Conservation (phyloP, 176 grass and related monocot species). For the Ensete ventricosum region DNA sequence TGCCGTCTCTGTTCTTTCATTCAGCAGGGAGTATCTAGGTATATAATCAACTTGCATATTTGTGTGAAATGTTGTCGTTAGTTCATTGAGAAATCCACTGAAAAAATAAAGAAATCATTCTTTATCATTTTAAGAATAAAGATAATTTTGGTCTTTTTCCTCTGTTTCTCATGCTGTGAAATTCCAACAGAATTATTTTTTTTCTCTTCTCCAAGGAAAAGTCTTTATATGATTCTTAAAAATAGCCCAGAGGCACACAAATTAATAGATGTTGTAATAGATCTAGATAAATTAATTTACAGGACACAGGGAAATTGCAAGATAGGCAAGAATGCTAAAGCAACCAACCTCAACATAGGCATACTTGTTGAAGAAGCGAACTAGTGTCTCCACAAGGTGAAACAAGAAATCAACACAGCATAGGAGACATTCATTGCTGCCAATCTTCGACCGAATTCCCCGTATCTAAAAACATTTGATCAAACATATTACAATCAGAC, state of each 20-base stretch:
- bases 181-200: background rate
- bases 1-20: too few species aligned
- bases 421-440: slow-evolving; percentile 83
- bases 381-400: slow-evolving; percentile 88
- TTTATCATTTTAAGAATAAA: too few species aligned
- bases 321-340: background rate
- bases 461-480: slow-evolving; percentile 51
- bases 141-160: too few species aligned
- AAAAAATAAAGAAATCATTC: too few species aligned
- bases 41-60: too few species aligned
- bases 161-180: background rate
- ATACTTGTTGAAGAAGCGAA: slow-evolving; percentile 99
- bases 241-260: background rate
- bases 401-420: slow-evolving; percentile 98
- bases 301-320: background rate
- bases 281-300: background rate
- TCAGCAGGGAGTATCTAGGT: too few species aligned
- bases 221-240: background rate
- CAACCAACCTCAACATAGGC: slow-evolving; percentile 89
- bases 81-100: too few species aligned
- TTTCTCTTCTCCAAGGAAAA: background rate
- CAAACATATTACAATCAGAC: background rate
- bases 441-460: slow-evolving; percentile 89
- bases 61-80: too few species aligned
- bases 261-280: background rate